Evolutionary conservation across 2,329 filamentous ascomycete genomes (phyloP).

Genomic region (Zymoseptoria brevis): DNA sequence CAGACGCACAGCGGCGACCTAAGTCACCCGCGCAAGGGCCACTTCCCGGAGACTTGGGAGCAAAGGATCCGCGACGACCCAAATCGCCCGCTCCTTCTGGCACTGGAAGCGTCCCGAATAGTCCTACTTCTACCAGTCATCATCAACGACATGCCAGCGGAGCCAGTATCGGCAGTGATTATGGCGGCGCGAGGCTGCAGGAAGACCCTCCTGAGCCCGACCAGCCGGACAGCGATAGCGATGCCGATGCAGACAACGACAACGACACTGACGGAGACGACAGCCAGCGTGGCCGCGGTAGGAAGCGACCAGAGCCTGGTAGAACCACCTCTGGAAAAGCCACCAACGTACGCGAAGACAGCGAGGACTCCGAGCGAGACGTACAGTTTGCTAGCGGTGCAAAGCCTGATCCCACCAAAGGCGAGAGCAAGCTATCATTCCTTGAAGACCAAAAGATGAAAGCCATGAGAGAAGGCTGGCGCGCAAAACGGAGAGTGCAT

Average conservation of each 20-base stretch:
- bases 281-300: slow-evolving; percentile 23
- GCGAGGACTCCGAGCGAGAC: slow-evolving; percentile 24
- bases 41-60: slow-evolving; percentile 27
- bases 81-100: slow-evolving; percentile 8
- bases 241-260: slow-evolving; percentile 27
- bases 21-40: slow-evolving; percentile 23
- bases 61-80: slow-evolving; percentile 24
- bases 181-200: slow-evolving; percentile 18
- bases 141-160: slow-evolving; percentile 19
- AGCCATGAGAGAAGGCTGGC: slow-evolving; percentile 5
- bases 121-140: slow-evolving; percentile 22
- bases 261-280: slow-evolving; percentile 28
- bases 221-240: slow-evolving; percentile 24
- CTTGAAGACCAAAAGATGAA: slow-evolving; percentile 22
- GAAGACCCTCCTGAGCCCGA: slow-evolving; percentile 22
- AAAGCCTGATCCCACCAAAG: slow-evolving; percentile 30
- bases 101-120: slow-evolving; percentile 17
- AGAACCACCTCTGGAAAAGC: slow-evolving; percentile 28
- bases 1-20: slow-evolving; percentile 25
- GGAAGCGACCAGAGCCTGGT: slow-evolving; percentile 29
- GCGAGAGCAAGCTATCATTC: slow-evolving; percentile 25
- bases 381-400: slow-evolving; percentile 7
- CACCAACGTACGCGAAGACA: slow-evolving; percentile 24
- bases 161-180: slow-evolving; percentile 17
- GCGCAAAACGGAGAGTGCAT: slow-evolving; percentile 45